Evolutionary conservation across 345 rosid genomes (phyloP).

Genomic region (Noccaea caerulescens): DNA sequence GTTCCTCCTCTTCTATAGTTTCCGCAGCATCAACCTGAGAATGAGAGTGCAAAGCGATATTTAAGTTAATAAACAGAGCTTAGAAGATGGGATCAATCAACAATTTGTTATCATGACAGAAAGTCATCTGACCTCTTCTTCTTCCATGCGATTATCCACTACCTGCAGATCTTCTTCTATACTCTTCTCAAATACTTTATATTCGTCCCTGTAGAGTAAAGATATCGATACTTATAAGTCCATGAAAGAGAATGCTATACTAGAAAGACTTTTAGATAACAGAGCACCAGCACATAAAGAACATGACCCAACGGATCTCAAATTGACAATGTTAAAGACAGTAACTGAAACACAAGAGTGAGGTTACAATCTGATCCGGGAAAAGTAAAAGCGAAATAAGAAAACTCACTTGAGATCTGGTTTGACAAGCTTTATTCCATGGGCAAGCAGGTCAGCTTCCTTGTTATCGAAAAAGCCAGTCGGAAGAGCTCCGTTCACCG

Average conservation of each 20-base stretch:
- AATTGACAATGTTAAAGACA: background rate
- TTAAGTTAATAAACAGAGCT: background rate
- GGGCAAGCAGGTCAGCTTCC: slow-evolving; percentile 97
- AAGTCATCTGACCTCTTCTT: slow-evolving; percentile 75
- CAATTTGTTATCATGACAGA: background rate
- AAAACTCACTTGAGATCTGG: slow-evolving; percentile 84
- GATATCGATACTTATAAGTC: slow-evolving; percentile 8
- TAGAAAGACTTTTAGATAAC: background rate
- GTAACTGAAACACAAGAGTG: slow-evolving; percentile 3
- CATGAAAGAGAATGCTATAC: slow-evolving; percentile 3
- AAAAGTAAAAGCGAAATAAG: background rate
- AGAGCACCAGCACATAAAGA: slow-evolving; percentile 12
- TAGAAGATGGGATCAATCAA: background rate
- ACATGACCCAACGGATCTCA: slow-evolving; percentile 3
- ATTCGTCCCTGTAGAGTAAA: slow-evolving; percentile 65
- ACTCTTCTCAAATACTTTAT: slow-evolving; percentile 91
- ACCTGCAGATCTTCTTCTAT: slow-evolving; percentile 87
- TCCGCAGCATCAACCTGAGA: slow-evolving; percentile 97
- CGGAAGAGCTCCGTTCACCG: slow-evolving; percentile 74
- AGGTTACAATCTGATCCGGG: background rate
- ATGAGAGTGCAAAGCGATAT: background rate
- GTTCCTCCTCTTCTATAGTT: slow-evolving; percentile 80
- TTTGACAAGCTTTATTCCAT: slow-evolving; percentile 87
- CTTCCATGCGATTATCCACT: slow-evolving; percentile 93
- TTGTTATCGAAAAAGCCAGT: slow-evolving; percentile 92